Evolutionary conservation across 2,329 filamentous ascomycete genomes (phyloP), one percentile per base, ranked within the genome.

Genomic region (Sporothrix globosa): DNA sequence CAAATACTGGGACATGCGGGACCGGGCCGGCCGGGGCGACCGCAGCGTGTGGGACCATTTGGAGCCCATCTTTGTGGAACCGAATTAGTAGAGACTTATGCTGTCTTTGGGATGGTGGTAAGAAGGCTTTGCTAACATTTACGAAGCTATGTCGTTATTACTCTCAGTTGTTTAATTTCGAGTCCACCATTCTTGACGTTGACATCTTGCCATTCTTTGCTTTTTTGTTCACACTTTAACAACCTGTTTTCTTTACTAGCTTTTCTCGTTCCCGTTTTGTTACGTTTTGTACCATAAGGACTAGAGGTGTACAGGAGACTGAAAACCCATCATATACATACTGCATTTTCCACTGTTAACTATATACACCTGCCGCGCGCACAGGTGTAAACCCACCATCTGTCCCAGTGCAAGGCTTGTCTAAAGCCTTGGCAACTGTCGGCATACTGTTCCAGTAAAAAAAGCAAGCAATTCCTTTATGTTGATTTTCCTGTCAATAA

Each of bases 1-100:
- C 52, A 87, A 91, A 79, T 99, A 99, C 80, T 99, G 96, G 96
- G 84, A 88, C 76, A 83, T 89, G 76, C 85, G 92, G 72, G 85
- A 91, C 67, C 84, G 83, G 79, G 90, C 90, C 53, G 90, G 88
- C 24, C 80, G 84, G 69, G 88, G 91, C 67, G 84, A 87, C 72
- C 70, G 76, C 41, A 77, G 83, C 76, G 83, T 83, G 69, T 92
- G 94, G 93, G 86, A 87, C 73, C 86, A 88, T 30, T 77, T 93
- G 78, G 92, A 97, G 81, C 90, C 91, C 75, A 90, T 97, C 71
- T 97, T 74, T 74, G 68, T 54, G 2, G 21, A 21, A 14, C 17
- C 14, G 41, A 27, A 21, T 4, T 7, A 60, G 61, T 63, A 44
- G 63, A 27, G 5, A 17, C 41, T 13, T 34, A 1, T 34, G 6